Percentiles rank a stretch among this genome's conserved stretches.
Evolutionary conservation across 2,329 filamentous ascomycete genomes (phyloP).

Genomic region (Cercospora beticola): DNA sequence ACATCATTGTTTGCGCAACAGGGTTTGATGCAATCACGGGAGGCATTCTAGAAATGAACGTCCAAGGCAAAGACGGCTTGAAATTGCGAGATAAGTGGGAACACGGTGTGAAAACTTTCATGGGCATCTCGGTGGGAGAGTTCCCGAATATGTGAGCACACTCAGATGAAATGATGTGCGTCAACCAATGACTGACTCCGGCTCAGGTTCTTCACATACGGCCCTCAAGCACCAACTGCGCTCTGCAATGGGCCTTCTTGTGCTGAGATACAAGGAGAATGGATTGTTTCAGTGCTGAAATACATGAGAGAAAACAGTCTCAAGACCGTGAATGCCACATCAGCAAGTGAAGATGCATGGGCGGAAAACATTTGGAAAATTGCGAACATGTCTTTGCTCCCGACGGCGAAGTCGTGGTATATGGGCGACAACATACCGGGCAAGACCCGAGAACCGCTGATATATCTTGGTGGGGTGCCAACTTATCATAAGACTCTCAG

Average conservation of each 20-base stretch:
- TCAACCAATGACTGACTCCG: not conserved
- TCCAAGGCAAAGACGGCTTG: conserved; percentile 38
- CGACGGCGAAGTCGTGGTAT: conserved; percentile 32
- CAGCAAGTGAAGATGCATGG: conserved; percentile 34
- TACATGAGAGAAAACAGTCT: conserved; percentile 9
- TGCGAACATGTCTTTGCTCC: conserved; percentile 41
- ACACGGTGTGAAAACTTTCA: conserved; percentile 40
- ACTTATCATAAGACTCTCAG: conserved; percentile 7
- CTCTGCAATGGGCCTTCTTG: conserved; percentile 43
- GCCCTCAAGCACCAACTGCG: conserved; percentile 46
- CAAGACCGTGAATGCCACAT: conserved; percentile 29
- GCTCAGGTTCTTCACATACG: conserved; percentile 34
- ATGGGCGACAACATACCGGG: conserved; percentile 46
- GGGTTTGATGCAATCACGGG: conserved; percentile 44
- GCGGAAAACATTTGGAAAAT: conserved; percentile 38
- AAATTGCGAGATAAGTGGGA: conserved; percentile 20
- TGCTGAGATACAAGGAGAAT: conserved; percentile 40
- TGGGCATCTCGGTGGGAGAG: conserved; percentile 35
- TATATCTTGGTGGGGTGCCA: conserved; percentile 16
- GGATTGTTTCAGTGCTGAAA: conserved; percentile 30
- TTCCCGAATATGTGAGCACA: conserved; percentile 35
- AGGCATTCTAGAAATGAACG: conserved; percentile 37
- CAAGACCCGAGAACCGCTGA: conserved; percentile 40
- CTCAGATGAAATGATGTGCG: not conserved
- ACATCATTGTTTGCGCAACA: conserved; percentile 44